phyloP scores from a whole-genome alignment of 768 basidiomycete genomes.

The Mycena polygramma region DNA sequence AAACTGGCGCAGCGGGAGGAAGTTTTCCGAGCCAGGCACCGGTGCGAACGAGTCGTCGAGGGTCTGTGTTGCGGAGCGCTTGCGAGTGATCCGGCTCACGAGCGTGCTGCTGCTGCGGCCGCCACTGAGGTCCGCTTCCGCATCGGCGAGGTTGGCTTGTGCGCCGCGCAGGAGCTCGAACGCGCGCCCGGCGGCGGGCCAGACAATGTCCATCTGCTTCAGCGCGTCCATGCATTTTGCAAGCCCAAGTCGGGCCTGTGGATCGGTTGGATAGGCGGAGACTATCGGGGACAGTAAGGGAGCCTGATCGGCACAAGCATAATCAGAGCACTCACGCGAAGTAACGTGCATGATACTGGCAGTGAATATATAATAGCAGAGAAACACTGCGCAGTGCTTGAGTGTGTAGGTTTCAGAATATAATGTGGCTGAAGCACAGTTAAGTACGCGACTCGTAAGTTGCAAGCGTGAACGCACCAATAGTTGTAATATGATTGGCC shows the following conservation, averaged over 20 bases:
- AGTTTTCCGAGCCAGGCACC: conserved; percentile 4
- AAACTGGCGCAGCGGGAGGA: conserved; percentile 27
- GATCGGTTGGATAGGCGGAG: conserved; percentile 73
- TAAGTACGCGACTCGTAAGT: conserved; percentile 3
- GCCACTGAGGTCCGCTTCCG: conserved; percentile 32
- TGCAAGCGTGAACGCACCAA: conserved; percentile 55
- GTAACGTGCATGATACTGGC: conserved; percentile 86
- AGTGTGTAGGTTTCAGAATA: conserved; percentile 76
- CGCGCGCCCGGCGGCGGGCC: conserved; percentile 84
- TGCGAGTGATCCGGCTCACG: conserved; percentile 44
- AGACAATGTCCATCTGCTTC: conserved; percentile 73
- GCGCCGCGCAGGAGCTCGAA: conserved; percentile 79
- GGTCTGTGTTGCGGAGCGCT: conserved; percentile 71
- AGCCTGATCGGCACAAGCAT: background rate
- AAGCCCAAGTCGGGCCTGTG: conserved; percentile 76
- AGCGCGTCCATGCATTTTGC: conserved; percentile 77
- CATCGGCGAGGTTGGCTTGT: conserved; percentile 54
- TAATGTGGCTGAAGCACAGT: conserved; percentile 56
- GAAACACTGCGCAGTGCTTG: conserved; percentile 73
- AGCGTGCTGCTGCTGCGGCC: conserved; percentile 1
- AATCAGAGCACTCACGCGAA: conserved; percentile 62
- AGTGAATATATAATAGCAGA: conserved; percentile 85
- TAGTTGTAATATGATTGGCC: conserved; percentile 83
- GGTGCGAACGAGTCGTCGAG: conserved; percentile 50
- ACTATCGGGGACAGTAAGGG: conserved; percentile 53